phyloP scores from a whole-genome alignment of 2,329 filamentous ascomycete genomes.

The Xylariaceae sp. region DNA sequence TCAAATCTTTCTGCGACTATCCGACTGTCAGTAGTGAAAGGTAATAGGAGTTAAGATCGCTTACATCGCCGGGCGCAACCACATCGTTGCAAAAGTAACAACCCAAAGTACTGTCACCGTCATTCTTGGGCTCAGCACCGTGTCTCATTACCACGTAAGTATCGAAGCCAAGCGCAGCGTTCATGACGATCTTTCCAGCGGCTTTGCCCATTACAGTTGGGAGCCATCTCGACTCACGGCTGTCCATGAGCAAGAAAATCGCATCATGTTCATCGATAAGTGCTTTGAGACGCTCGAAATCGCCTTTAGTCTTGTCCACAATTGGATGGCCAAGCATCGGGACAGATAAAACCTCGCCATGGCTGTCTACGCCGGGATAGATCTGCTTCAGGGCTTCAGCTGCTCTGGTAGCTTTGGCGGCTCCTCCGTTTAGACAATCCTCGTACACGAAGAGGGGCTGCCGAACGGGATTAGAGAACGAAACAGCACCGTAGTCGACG shows the following conservation, averaged over 20 bases:
- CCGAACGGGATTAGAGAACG: constrained; percentile 92
- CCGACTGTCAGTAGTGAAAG: constrained; percentile 23
- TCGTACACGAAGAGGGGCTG: constrained; percentile 89
- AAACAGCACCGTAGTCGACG: constrained; percentile 87
- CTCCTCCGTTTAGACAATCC: constrained; percentile 81
- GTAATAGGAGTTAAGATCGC: constrained; percentile 27
- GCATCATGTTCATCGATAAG: constrained; percentile 83
- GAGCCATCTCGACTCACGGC: constrained; percentile 88
- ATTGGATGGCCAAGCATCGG: constrained; percentile 95
- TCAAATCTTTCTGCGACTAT: constrained; percentile 88
- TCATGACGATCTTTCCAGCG: constrained; percentile 89
- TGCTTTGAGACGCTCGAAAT: constrained; percentile 69
- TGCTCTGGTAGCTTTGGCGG: constrained; percentile 74
- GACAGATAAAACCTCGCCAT: constrained; percentile 76
- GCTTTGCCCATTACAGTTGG: constrained; percentile 96
- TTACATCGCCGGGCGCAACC: constrained; percentile 85
- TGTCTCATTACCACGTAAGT: constrained; percentile 97
- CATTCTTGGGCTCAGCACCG: constrained; percentile 57
- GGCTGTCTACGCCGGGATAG: constrained; percentile 81
- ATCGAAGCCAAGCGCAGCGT: constrained; percentile 92
- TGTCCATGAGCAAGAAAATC: constrained; percentile 96
- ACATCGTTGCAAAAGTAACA: constrained; percentile 99
- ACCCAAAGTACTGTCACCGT: constrained; percentile 65
- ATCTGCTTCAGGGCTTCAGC: constrained; percentile 77
- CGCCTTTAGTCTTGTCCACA: constrained; percentile 63